A percentile compares a stretch with the other conserved stretches of the same genome.
These are phyloP conservation scores for Botrytis medusae DNA, from an alignment of 2,329 filamentous ascomycete genomes.

Conservation along the genomic window DNA sequence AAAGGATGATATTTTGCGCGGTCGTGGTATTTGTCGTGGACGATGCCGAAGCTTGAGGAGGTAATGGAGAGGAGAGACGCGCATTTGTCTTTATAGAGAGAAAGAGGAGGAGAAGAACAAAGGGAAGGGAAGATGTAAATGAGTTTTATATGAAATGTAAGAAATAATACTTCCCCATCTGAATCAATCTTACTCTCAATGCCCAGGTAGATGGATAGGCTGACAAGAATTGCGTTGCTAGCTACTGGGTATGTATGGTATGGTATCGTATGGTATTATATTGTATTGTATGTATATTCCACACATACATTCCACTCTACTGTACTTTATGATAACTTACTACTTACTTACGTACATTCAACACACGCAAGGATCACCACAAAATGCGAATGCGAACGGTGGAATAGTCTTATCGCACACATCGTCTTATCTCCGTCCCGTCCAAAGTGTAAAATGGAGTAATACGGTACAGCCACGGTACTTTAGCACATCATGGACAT, in stretches of 20 bases:
- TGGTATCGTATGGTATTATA: background rate
- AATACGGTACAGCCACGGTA: background rate
- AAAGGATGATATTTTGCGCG: background rate
- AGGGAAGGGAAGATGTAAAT: background rate
- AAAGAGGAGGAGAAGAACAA: slow-evolving; percentile 30
- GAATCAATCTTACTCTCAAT: background rate
- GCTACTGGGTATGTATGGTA: background rate
- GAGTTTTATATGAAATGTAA: background rate
- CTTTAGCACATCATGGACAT: background rate
- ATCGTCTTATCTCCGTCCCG: background rate
- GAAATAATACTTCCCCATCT: background rate
- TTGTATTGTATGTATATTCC: background rate
- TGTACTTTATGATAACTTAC: background rate
- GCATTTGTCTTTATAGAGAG: slow-evolving; percentile 45
- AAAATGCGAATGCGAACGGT: background rate
- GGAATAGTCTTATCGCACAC: background rate
- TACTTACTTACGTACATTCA: background rate
- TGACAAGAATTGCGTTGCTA: background rate
- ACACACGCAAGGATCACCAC: background rate
- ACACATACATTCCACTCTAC: background rate
- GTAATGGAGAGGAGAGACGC: slow-evolving; percentile 45
- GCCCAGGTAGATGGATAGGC: background rate
- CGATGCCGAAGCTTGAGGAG: slow-evolving; percentile 30
- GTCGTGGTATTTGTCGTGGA: slow-evolving; percentile 19
- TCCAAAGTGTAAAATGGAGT: background rate